A percentile compares a stretch with the other conserved stretches of the same genome.
Evolutionary conservation across 192 early-diverging fungal species (phyloP).

Genomic region (Coemansia sp.): DNA sequence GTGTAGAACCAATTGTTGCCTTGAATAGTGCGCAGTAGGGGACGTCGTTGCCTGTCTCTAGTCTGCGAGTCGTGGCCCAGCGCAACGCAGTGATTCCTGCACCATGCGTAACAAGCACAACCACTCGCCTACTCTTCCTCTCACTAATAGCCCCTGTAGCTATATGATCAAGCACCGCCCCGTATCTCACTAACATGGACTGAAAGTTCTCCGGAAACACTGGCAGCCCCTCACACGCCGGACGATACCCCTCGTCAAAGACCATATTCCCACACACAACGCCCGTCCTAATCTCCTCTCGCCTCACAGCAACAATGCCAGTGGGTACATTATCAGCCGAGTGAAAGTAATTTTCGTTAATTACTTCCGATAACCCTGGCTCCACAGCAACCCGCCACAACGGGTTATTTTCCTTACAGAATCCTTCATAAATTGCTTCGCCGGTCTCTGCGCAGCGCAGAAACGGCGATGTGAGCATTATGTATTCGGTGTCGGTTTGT

Average conservation of each 20-base stretch:
- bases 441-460: constrained; percentile 49
- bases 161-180: constrained; percentile 28
- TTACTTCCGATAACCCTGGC: constrained; percentile 49
- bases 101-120: constrained; percentile 52
- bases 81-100: constrained; percentile 43
- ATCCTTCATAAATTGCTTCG: constrained; percentile 28
- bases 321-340: constrained; percentile 25
- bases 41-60: constrained; percentile 21
- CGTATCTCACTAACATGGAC: constrained; percentile 49
- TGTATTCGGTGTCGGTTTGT: constrained; percentile 13
- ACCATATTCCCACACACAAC: constrained; percentile 13
- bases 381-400: constrained; percentile 33
- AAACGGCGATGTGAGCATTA: constrained; percentile 48
- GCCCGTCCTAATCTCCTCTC: constrained; percentile 9
- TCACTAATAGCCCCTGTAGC: constrained; percentile 12
- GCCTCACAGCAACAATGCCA: constrained; percentile 18
- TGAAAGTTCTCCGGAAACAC: constrained; percentile 48
- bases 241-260: constrained; percentile 15
- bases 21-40: constrained; percentile 43
- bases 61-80: constrained; percentile 45
- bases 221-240: constrained; percentile 16
- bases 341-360: constrained; percentile 46
- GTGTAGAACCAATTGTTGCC: constrained; percentile 21
- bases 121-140: background rate
- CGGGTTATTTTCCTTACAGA: constrained; percentile 4